A percentile compares a stretch with the other conserved stretches of the same genome.
Evolutionary conservation across 2,329 filamentous ascomycete genomes (phyloP).

Genomic region (Nemania abortiva): DNA sequence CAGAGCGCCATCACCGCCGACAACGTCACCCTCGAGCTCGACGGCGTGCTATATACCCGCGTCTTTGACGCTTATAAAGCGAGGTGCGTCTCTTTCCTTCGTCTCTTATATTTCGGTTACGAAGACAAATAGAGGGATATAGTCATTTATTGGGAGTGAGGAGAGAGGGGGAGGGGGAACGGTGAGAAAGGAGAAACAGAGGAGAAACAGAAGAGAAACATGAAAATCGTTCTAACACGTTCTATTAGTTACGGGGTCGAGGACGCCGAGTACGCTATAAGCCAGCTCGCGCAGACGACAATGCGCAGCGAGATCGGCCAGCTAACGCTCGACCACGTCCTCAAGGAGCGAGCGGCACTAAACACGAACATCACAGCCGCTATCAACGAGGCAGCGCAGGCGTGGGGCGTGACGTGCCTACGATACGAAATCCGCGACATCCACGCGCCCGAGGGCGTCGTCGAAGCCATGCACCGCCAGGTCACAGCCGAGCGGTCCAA

Average conservation of each 20-base stretch:
- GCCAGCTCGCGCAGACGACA: conserved; percentile 96
- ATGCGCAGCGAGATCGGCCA: conserved; percentile 99
- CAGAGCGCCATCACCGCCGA: conserved; percentile 98
- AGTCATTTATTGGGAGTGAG: background rate
- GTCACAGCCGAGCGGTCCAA: conserved; percentile 98
- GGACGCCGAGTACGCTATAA: conserved; percentile 98
- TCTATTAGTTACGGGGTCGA: conserved; percentile 88
- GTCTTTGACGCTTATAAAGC: conserved; percentile 99
- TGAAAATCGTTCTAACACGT: conserved; percentile 18
- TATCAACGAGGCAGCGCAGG: conserved; percentile 97
- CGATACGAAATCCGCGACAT: conserved; percentile 99
- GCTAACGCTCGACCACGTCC: conserved; percentile 93
- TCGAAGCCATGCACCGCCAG: conserved; percentile 97
- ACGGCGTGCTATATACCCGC: conserved; percentile 93
- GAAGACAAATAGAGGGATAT: background rate
- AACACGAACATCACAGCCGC: conserved; percentile 99
- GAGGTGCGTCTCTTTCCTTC: conserved; percentile 66
- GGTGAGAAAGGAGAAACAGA: too few relatives aligned
- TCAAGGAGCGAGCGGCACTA: conserved; percentile 95
- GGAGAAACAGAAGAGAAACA: conserved; percentile 2
- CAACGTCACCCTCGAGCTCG: conserved; percentile 96
- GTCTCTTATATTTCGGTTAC: background rate
- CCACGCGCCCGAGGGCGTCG: conserved; percentile 91
- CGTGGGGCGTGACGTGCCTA: conserved; percentile 96
- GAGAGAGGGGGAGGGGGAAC: too few relatives aligned